Conservation (phyloP, 306 rosid genomes). For the Crataegus laevigata region DNA sequence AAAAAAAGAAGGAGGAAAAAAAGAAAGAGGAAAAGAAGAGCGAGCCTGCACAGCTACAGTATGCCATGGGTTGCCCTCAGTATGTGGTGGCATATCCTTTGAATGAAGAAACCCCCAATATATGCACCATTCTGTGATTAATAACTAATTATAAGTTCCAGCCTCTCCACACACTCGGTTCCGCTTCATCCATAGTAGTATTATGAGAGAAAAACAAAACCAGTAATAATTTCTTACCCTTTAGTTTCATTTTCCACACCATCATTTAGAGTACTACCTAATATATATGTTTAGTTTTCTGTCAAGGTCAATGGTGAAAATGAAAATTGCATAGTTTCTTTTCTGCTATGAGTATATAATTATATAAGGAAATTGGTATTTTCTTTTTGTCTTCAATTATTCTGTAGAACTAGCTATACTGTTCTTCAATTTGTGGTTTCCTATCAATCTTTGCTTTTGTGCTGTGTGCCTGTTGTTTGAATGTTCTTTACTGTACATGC, state of each 20-base stretch:
- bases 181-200: not conserved
- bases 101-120: not conserved
- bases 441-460: no score
- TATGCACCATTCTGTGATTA: constrained; percentile 17
- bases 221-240: not conserved
- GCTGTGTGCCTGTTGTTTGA: no score
- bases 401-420: no score
- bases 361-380: no score
- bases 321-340: not conserved
- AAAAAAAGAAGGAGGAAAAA: constrained; percentile 9
- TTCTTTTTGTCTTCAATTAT: no score
- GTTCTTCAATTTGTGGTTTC: no score
- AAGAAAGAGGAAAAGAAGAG: not conserved
- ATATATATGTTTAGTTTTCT: not conserved
- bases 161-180: not conserved
- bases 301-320: not conserved
- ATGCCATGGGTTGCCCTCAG: not conserved
- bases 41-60: not conserved
- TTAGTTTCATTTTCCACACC: not conserved
- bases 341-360: not conserved
- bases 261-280: not conserved
- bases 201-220: not conserved
- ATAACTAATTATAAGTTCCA: not conserved
- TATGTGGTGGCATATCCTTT: not conserved
- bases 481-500: no score